Base-by-base conservation (phyloP, 805 yeast genomes). In the Pichia gijzeniarum region DNA sequence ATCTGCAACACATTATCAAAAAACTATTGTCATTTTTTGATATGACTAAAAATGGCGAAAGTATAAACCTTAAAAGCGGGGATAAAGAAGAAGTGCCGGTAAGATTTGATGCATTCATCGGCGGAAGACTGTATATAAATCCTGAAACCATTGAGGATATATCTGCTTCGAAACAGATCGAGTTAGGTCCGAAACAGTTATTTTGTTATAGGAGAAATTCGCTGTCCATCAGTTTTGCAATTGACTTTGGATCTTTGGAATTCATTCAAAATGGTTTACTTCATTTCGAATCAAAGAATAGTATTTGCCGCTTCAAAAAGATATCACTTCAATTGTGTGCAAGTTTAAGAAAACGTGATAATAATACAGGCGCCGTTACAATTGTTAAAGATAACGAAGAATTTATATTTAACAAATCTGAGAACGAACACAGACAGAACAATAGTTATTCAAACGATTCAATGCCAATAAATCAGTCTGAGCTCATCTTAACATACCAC, bases 141-240 rank as follows among this genome's bases (percentile, higher is more conserved):
- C 43, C 47, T 1, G 48, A 46, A 18, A 20, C 48, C 7, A 28
- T 49, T 4, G 27, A 28, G 3, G 14, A 34, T 3, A 12, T 38
- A 3, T 22, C 30, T 8, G 30, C 30, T 27, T 8, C 40, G 16
- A 19, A 38, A n/a, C n/a, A n/a, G n/a, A n/a, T n/a, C n/a, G n/a
- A n/a, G n/a, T 18, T 18, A 25, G 5, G 33, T 9, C 22, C 47
- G 5, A 16, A 17, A 2, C 49, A 43, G 17, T 21, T 49, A 5
- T 38, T 43, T 14, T 49, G 50, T 35, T 49, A 49, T 35, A 21
- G 52, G 38, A 42, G 52, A 37, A 49, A 49, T 34, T 48, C 44
- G 13, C 35, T 48, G 2, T 41, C 43, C 12, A 20, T 46, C 7
- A 12, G 20, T 20, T 35, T 43, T 17, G 14, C 42, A 20, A 16